Evolutionary conservation across 495 filamentous ascomycete species (phyloP), one percentile per base, ranked within the genome.

Genomic region (Pseudevernia furfuracea): DNA sequence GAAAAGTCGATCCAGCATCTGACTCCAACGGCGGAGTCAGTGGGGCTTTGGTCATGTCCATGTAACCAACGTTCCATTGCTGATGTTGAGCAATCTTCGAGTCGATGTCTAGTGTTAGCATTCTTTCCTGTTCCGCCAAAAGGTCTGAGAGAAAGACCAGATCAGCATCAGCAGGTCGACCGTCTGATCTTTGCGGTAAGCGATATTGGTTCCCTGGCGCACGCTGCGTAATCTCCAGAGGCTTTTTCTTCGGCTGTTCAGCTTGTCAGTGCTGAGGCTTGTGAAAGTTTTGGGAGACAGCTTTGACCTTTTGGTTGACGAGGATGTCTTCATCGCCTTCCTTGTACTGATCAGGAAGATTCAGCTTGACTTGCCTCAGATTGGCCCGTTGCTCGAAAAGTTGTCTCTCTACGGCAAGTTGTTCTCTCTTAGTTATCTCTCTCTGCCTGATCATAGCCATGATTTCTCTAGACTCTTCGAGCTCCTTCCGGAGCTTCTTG

Each of bases 321-420:
- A 97, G 84, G 67, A 79, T 69, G 70, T 97, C 93, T 68, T 97
- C 95, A 74, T 97, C 94, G 64, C 93, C 90, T 61, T 85, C 86
- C 80, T 92, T 96, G 77, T 96, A 89, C 67, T 87, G 86, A 57
- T 70, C 70, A 23, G 70, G 70, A 53, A 96, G 82, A 72, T 89
- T 91, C 70, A 88, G 81, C 80, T 97, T 97, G 71, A 86, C 85
- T 62, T 92, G 85, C 79, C 92, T 92, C 58, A 97, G 82, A 70
- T 85, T 83, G 46, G 82, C 78, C 38, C 95, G 85, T 70, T 92
- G 82, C 71, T 91, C 81, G 77, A 96, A 97, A 61, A 98, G 82
- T 53, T 81, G 75, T 61, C 81, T 82, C 62, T 96, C 91, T 37
- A 85, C 77, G 43, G 79, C 82, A 63, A 97, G 81, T 73, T 91